Base-by-base conservation (phyloP, 768 basidiomycete species). In the Tulasnella sp. region DNA sequence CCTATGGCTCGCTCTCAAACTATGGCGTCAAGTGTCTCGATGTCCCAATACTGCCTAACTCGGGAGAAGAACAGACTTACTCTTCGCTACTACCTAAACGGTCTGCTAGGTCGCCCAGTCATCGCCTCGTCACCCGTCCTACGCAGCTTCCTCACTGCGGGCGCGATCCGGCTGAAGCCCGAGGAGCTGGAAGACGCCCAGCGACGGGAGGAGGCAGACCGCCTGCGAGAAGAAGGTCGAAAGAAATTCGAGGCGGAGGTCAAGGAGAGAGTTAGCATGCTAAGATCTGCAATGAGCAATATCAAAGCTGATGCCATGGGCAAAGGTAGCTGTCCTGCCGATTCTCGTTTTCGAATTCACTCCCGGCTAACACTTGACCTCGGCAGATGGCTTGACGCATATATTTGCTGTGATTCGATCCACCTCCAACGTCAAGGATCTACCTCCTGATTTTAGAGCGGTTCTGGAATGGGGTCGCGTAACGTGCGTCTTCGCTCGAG, bases 391-490 rank as follows among this genome's bases (percentile, higher is more conserved):
- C 12, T 87, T 99, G 31, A 93, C 91, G 36, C 90, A 90, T 78
- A 88, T 99, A n/a, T 99, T 99, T 83, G 90, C 91, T 16, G 93
- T 92, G 7, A 93, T 99, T 84, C 93, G 95, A 85, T 85, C 89
- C 56, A 97, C 93, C 5, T 90, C 93, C 10, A 87, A 91, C 79
- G 91, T 97, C 12, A 88, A 89, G 79, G 90, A 91, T 83, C 86
- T 99, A 68, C 97, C 98, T 8, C 84, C 87, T 9, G 94, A 97
- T 81, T 98, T 96, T 83, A 88, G 90, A 81, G 94, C 96, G 56
- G 95, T 98, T 71, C 84, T 97, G 9, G 97, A 99, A 85, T 99
- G 98, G 97, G 98, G 94, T 7, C 88, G 97, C 77, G 98, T 98
- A 84, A 97, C 97, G 96, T 97, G 80, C 84, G 96, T 88, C 56